Evolutionary conservation across 1,284 basidiomycete species (phyloP).

Genomic region (Boletus semigastroideus): DNA sequence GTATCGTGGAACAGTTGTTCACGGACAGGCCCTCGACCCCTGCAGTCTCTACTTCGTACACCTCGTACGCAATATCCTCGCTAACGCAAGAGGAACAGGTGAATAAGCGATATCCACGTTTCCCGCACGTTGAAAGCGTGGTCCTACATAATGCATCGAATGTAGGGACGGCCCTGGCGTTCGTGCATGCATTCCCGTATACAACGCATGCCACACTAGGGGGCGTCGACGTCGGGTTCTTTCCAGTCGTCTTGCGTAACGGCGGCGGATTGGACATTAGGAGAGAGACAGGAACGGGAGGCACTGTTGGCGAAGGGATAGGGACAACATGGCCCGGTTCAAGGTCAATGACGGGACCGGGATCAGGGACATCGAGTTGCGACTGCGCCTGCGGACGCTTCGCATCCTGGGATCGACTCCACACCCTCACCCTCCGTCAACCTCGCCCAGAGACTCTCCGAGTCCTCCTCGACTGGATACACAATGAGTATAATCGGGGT

Average conservation of each 20-base stretch:
- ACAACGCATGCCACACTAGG: constrained; percentile 24
- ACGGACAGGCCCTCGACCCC: constrained; percentile 8
- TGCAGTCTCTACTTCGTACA: neutral
- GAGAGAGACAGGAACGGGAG: neutral
- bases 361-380: neutral
- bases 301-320: constrained; percentile 5
- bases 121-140: constrained; percentile 26
- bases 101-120: constrained; percentile 20
- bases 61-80: constrained; percentile 4
- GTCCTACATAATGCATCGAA: constrained; percentile 31
- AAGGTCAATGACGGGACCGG: neutral
- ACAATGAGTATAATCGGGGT: constrained; percentile 11
- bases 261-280: neutral
- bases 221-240: constrained; percentile 27
- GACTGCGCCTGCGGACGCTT: constrained; percentile 4
- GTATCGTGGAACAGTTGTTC: constrained; percentile 21
- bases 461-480: constrained; percentile 24
- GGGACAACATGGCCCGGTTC: neutral
- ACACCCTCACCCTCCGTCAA: constrained; percentile 22
- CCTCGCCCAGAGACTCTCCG: constrained; percentile 23
- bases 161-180: constrained; percentile 21
- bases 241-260: constrained; percentile 16
- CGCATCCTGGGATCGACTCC: constrained; percentile 21
- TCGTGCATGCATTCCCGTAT: constrained; percentile 29
- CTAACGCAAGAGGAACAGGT: neutral